phyloP scores from a whole-genome alignment of 192 early-diverging fungal species.

The Pilaira anomala region DNA sequence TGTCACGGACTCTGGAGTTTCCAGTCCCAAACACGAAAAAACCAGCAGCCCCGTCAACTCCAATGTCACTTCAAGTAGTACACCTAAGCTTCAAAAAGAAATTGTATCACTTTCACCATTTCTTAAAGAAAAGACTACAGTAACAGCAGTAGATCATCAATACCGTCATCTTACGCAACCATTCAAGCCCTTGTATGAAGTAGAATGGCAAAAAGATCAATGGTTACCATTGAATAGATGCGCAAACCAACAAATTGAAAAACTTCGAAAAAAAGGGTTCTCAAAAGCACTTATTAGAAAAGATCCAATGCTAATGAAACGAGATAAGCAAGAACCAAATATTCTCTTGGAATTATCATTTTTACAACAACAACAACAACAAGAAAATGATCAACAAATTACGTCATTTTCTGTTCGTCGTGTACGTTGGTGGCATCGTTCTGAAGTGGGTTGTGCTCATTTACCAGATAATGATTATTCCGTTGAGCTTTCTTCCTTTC shows the following conservation, averaged over 20 bases:
- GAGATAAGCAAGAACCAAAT: neutral
- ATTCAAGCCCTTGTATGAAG: constrained; percentile 5
- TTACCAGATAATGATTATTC: too few relatives aligned
- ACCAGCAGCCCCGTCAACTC: too few relatives aligned
- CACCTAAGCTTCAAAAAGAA: too few relatives aligned
- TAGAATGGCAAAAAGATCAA: constrained; percentile 10
- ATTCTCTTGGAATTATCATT: neutral
- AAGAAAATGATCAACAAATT: neutral
- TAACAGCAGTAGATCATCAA: too few relatives aligned
- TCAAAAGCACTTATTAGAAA: neutral
- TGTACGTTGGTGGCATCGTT: constrained; percentile 3
- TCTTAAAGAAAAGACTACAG: too few relatives aligned
- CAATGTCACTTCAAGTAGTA: too few relatives aligned
- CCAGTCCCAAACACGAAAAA: too few relatives aligned
- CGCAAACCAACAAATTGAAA: constrained; percentile 8
- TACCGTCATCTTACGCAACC: neutral
- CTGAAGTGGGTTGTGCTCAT: too few relatives aligned
- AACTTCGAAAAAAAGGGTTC: neutral
- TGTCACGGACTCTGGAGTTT: too few relatives aligned
- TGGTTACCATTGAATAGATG: neutral
- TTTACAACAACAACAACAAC: neutral
- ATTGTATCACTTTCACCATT: too few relatives aligned
- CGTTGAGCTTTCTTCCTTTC: too few relatives aligned
- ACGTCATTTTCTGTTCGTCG: neutral
- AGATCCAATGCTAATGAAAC: neutral